A percentile compares a stretch with the other conserved stretches of the same genome.
Conservation (phyloP, 1,284 basidiomycete species). For the Fomitopsis palustris region DNA sequence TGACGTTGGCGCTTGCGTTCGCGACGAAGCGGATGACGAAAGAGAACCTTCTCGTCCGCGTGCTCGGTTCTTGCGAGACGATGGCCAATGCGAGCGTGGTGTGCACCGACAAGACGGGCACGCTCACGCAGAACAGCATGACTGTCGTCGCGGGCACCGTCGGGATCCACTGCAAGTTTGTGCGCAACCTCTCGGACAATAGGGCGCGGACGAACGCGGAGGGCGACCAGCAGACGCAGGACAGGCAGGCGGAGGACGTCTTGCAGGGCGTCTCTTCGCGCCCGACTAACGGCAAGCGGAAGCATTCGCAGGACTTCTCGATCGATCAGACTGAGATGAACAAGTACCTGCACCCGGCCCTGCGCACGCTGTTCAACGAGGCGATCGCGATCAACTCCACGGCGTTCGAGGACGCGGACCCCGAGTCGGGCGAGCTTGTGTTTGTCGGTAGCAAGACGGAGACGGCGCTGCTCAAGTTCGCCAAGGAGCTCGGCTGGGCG, state of each 20-base stretch:
- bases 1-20: conserved; percentile 94
- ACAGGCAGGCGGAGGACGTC: neutral
- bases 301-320: conserved; percentile 72
- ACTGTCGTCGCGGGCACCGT: conserved; percentile 93
- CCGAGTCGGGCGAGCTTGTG: conserved; percentile 56
- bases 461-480: conserved; percentile 88
- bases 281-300: conserved; percentile 20
- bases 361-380: conserved; percentile 77
- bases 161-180: conserved; percentile 93
- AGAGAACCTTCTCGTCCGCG: conserved; percentile 92
- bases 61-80: conserved; percentile 95
- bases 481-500: conserved; percentile 83
- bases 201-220: conserved; percentile 76
- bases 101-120: conserved; percentile 95
- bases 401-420: conserved; percentile 85
- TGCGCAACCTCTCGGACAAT: conserved; percentile 76
- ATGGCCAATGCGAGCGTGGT: conserved; percentile 98
- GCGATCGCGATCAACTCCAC: conserved; percentile 93
- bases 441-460: conserved; percentile 98
- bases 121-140: conserved; percentile 94
- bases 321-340: conserved; percentile 78
- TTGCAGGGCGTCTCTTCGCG: neutral
- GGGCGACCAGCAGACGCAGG: conserved; percentile 51
- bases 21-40: conserved; percentile 97
- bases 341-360: conserved; percentile 55